Evolutionary conservation across 305 asterid species (phyloP).

Genomic region (Solanum aculeatissimum): DNA sequence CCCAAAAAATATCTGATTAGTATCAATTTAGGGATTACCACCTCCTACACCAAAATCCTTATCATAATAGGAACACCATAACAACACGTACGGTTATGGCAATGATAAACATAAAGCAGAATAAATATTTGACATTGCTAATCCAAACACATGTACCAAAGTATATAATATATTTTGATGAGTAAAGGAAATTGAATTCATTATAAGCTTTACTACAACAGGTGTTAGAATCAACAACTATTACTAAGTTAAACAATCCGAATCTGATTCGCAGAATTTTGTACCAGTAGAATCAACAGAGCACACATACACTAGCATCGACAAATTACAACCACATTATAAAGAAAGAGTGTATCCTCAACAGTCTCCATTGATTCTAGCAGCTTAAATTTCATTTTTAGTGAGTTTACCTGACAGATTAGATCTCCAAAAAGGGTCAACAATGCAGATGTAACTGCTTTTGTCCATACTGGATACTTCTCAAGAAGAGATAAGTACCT

Average conservation of each 20-base stretch:
- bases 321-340: background rate
- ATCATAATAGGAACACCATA: background rate
- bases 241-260: background rate
- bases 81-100: background rate
- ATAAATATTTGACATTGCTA: background rate
- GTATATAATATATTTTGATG: background rate
- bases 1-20: background rate
- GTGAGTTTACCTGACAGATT: conserved; percentile 58
- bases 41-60: background rate
- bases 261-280: background rate
- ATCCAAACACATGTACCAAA: background rate
- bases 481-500: conserved; percentile 76
- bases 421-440: conserved; percentile 64
- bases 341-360: background rate
- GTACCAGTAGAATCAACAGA: background rate
- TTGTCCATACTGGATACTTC: conserved; percentile 64
- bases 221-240: background rate
- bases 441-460: conserved; percentile 63
- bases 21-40: background rate
- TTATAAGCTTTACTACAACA: background rate
- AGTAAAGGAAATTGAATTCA: background rate
- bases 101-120: background rate
- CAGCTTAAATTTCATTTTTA: background rate
- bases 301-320: background rate
- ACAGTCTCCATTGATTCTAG: background rate